Evolutionary conservation across 371 early-diverging fungal species (phyloP), one percentile per base, ranked within the genome.

Genomic region (Mortierella sp.): DNA sequence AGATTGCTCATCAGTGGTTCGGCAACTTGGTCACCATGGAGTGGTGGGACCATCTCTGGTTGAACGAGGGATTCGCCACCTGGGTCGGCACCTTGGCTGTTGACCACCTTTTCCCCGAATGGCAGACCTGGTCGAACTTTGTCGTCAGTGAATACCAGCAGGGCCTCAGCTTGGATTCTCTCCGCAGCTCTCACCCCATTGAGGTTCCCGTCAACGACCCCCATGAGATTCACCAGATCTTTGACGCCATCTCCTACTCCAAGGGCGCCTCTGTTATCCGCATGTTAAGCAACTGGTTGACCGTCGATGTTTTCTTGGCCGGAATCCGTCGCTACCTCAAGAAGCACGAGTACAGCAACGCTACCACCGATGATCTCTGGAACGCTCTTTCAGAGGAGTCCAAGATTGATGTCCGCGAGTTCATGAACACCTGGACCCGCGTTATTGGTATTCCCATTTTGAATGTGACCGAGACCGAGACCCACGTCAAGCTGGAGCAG

Each of bases 1-100:
- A 99, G 91, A 89, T 98, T n/a, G 98, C 97, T 4, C 98, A 98
- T 88, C 98, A 98, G 72, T 98, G 98, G 96, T 98, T 99, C 89
- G 99, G 99, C 44, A 98, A 99, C 89, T 89, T 98, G 74, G 98
- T 97, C 28, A 98, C 97, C 34, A 94, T 95, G 94, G 87, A 88
- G 67, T 90, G 88, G 88, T 98, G 98, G 98, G 91, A 91, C 83
- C 96, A 98, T 78, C 91, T 99, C 54, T 99, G 98, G 98, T 90
- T 99, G 61, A 98, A 98, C 88, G 99, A 99, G 90, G 98, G 98
- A 40, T 99, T 98, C 90, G 99, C 98, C 46, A 98, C 98, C 24
- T 98, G 96, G 93, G 97, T 97, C 24, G 97, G 97, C n/a, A 92
- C 92, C 83, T 89, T 96, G 79, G 96, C 96, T 40, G 92, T 94